Percentiles rank a stretch among this genome's conserved stretches.
These are phyloP conservation scores for Aspergillus baeticus DNA, from an alignment of 495 filamentous ascomycete genomes.

Conservation along the genomic window DNA sequence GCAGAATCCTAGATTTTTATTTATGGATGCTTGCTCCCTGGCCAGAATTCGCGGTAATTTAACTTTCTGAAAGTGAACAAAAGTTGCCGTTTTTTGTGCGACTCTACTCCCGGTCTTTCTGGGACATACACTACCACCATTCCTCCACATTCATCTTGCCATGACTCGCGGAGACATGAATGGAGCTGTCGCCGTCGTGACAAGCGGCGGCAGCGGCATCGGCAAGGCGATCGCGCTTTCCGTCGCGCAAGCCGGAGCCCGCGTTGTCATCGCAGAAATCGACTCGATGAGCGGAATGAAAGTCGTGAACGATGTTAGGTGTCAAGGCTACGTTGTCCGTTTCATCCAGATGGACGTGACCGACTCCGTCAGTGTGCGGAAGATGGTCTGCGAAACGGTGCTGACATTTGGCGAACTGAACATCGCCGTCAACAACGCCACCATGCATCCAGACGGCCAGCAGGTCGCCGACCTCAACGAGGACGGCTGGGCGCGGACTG, in stretches of 20 bases:
- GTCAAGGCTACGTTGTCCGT: neutral
- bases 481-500: conserved; percentile 5
- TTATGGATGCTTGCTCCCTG: no score
- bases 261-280: conserved; percentile 45
- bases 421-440: conserved; percentile 25
- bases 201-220: conserved; percentile 42
- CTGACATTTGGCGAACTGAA: conserved; percentile 18
- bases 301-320: conserved; percentile 11
- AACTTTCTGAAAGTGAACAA: no score
- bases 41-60: no score
- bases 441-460: conserved; percentile 7
- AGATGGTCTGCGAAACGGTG: conserved; percentile 14
- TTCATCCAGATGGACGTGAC: conserved; percentile 28
- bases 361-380: conserved; percentile 14
- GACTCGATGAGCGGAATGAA: conserved; percentile 29
- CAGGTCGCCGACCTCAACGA: conserved; percentile 14
- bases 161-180: neutral
- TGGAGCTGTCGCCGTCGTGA: conserved; percentile 42
- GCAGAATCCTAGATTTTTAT: no score
- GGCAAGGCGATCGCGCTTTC: conserved; percentile 42
- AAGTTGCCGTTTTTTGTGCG: no score
- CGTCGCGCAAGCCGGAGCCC: conserved; percentile 38
- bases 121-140: no score
- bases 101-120: no score
- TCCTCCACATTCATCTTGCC: no score